Conservation (phyloP, 2,329 filamentous ascomycete genomes). For the Cryphonectria parasitica region DNA sequence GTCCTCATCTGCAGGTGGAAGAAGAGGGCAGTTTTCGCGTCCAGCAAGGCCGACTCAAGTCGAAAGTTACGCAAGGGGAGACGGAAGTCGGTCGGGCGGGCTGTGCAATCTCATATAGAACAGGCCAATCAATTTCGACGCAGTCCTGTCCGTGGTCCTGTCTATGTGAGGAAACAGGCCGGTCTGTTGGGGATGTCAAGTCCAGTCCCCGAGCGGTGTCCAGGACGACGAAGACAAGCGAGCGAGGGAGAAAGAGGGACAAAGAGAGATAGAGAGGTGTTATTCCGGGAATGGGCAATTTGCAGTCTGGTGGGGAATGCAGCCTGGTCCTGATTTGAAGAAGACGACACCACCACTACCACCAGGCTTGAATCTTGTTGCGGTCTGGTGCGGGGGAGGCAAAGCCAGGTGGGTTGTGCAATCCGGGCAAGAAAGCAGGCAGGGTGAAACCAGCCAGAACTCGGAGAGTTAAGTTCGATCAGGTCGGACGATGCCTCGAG, state of each 20-base stretch:
- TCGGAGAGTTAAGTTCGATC: constrained; percentile 1
- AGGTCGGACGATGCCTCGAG: constrained; percentile 7
- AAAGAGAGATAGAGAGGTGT: constrained; percentile 9
- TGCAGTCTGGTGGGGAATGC: constrained; percentile 20
- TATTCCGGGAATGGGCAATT: constrained; percentile 10
- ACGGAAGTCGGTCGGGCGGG: constrained; percentile 19
- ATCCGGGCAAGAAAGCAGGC: background rate
- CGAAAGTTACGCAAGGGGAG: constrained; percentile 18
- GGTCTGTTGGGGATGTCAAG: constrained; percentile 11
- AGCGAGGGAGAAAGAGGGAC: background rate
- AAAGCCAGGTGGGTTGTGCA: background rate
- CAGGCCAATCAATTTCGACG: constrained; percentile 22
- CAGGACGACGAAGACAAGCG: constrained; percentile 15
- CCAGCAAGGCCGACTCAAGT: constrained; percentile 27
- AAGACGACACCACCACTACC: background rate
- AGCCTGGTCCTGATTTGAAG: constrained; percentile 10
- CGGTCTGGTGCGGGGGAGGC: constrained; percentile 3
- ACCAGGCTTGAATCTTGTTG: constrained; percentile 6
- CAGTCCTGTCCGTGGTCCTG: constrained; percentile 16
- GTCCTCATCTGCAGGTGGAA: constrained; percentile 19
- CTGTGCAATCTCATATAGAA: constrained; percentile 24
- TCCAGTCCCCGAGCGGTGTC: constrained; percentile 25
- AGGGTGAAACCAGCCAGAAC: constrained; percentile 6
- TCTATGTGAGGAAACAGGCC: constrained; percentile 6
- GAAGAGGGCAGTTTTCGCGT: constrained; percentile 21